A percentile compares a stretch with the other conserved stretches of the same genome.
These are phyloP conservation scores for Fusarium pseudonygamai DNA, from an alignment of 2,329 filamentous ascomycete species.

Conservation along the genomic window DNA sequence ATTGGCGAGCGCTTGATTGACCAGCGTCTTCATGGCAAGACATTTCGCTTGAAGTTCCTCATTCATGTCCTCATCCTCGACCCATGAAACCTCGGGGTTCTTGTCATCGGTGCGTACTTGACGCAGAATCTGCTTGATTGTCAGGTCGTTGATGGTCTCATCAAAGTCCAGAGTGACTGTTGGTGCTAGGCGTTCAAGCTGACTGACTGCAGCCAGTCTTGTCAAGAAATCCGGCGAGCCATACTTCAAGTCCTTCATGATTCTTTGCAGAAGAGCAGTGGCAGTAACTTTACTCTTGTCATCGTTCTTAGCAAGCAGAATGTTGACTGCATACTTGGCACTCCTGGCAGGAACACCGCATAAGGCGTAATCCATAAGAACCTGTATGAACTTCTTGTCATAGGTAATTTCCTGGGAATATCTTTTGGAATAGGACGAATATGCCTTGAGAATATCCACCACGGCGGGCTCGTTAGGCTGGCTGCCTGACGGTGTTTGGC, in stretches of 20 bases:
- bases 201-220: slow-evolving; percentile 75
- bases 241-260: slow-evolving; percentile 78
- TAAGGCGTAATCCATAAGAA: slow-evolving; percentile 83
- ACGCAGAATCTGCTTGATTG: slow-evolving; percentile 77
- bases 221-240: slow-evolving; percentile 78
- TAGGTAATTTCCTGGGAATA: slow-evolving; percentile 85
- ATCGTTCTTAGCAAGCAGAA: slow-evolving; percentile 78
- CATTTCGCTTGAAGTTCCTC: slow-evolving; percentile 86
- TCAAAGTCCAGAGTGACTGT: slow-evolving; percentile 77
- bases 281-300: slow-evolving; percentile 85
- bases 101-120: slow-evolving; percentile 72
- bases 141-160: slow-evolving; percentile 81
- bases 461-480: slow-evolving; percentile 75
- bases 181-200: slow-evolving; percentile 79
- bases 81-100: slow-evolving; percentile 70
- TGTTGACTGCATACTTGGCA: slow-evolving; percentile 93
- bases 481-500: slow-evolving; percentile 77
- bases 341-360: slow-evolving; percentile 83
- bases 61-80: slow-evolving; percentile 73
- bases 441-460: slow-evolving; percentile 94
- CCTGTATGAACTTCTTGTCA: slow-evolving; percentile 82
- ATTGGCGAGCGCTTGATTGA: slow-evolving; percentile 80
- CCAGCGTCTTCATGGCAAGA: slow-evolving; percentile 83
- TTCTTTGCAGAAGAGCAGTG: slow-evolving; percentile 81
- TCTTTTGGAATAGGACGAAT: slow-evolving; percentile 87